A percentile compares a stretch with the other conserved stretches of the same genome.
Evolutionary conservation across 148 eudicot genomes (phyloP).

Genomic region (Persicaria maculosa): DNA sequence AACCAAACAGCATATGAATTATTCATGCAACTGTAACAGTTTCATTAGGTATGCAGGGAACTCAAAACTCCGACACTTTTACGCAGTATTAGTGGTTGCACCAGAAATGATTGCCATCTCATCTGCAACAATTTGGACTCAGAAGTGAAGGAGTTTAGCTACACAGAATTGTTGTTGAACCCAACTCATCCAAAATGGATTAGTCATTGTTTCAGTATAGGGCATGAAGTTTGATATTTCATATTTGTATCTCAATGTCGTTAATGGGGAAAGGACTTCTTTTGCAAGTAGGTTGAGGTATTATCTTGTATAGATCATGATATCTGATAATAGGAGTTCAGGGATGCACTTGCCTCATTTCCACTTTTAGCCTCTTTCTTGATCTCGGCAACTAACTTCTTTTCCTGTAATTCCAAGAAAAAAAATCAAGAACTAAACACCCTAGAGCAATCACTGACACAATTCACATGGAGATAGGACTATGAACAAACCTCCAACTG

Average conservation of each 20-base stretch:
- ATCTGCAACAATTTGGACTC: background rate
- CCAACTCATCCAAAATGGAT: background rate
- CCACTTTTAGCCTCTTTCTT: slow-evolving; percentile 72
- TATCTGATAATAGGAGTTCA: background rate
- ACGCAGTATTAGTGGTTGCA: background rate
- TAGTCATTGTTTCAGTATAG: background rate
- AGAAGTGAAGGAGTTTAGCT: background rate
- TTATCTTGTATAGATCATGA: background rate
- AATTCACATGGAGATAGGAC: background rate
- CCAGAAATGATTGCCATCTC: background rate
- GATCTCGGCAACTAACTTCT: slow-evolving; percentile 65
- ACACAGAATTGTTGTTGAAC: background rate
- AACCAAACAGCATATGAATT: slow-evolving; percentile 3
- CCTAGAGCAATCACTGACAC: background rate
- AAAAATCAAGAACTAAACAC: slow-evolving; percentile 2
- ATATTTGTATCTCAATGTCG: background rate
- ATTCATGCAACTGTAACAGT: background rate
- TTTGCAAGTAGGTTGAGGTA: background rate
- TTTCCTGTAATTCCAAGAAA: slow-evolving; percentile 36
- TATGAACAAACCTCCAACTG: slow-evolving; percentile 52
- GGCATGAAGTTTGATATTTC: background rate
- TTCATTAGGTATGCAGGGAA: background rate
- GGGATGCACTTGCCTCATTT: slow-evolving; percentile 45
- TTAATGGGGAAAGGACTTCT: background rate
- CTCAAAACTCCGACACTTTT: background rate